phyloP scores from a whole-genome alignment of 2,329 filamentous ascomycete genomes.

The Blumeria graminis region DNA sequence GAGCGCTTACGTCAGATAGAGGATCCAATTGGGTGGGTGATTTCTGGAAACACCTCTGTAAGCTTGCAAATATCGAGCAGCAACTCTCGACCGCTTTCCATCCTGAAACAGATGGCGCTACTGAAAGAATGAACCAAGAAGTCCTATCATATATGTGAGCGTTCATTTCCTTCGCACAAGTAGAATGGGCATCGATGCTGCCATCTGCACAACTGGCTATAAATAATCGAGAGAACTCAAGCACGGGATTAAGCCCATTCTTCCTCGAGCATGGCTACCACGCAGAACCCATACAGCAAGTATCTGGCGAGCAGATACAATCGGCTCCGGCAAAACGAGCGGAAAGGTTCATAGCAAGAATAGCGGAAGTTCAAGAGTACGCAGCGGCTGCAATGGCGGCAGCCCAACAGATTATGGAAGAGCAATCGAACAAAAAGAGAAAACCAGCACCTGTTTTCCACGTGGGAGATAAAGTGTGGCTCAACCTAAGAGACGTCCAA shows the following conservation, averaged over 20 bases:
- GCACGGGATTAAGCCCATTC: neutral
- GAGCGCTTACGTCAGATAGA: neutral
- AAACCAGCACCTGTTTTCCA: no score
- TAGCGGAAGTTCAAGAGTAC: neutral
- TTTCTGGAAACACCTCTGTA: neutral
- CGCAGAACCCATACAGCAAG: neutral
- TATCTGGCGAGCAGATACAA: neutral
- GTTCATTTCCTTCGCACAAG: no score
- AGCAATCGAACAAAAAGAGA: no score
- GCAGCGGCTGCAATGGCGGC: neutral
- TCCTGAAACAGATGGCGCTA: no score
- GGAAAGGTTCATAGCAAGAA: neutral
- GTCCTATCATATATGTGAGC: neutral
- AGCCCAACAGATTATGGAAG: neutral
- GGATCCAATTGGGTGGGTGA: no score
- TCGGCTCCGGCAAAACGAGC: neutral
- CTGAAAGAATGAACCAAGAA: neutral
- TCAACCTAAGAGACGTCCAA: no score
- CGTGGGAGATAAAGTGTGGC: no score
- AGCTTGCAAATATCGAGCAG: neutral
- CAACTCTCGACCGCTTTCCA: neutral
- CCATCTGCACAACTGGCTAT: neutral
- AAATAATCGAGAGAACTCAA: neutral
- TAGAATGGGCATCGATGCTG: neutral
- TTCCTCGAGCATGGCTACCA: neutral